Conservation (phyloP, 495 filamentous ascomycete genomes). For the Tuber brumale region DNA sequence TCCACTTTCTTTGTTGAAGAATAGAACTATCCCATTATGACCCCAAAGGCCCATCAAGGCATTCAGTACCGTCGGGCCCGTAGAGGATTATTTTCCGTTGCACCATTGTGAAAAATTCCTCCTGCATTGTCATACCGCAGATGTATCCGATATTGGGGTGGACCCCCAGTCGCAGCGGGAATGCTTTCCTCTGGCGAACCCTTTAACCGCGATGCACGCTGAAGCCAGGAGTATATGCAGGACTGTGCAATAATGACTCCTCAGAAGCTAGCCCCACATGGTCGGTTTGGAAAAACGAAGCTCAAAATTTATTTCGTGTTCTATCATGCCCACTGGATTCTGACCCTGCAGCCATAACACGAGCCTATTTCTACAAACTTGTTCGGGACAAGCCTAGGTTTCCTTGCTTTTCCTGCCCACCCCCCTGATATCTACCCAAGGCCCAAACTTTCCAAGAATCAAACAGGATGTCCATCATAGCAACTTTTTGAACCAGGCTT, state of each 20-base stretch:
- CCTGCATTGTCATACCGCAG: not conserved
- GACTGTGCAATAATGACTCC: not conserved
- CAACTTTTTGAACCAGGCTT: not conserved
- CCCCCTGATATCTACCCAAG: not conserved
- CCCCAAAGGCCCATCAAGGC: not conserved
- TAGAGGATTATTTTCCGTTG: not conserved
- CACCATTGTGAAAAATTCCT: not conserved
- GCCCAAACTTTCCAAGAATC: not conserved
- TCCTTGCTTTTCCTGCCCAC: not conserved
- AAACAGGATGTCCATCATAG: not conserved
- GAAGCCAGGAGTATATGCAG: not conserved
- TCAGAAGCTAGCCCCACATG: not conserved
- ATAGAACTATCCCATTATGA: not conserved
- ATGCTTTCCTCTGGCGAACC: not conserved
- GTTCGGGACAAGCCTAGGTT: not conserved
- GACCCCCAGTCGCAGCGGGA: not conserved
- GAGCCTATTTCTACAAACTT: not conserved
- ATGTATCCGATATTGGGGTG: not conserved
- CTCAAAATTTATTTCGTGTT: not conserved
- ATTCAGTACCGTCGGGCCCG: not conserved
- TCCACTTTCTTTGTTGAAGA: not conserved
- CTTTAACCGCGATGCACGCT: not conserved
- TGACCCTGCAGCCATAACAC: not conserved
- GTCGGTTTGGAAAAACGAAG: not conserved
- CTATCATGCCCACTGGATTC: not conserved